phyloP scores from a whole-genome alignment of 75 land plant genomes.

The Sequoia sempervirens region DNA sequence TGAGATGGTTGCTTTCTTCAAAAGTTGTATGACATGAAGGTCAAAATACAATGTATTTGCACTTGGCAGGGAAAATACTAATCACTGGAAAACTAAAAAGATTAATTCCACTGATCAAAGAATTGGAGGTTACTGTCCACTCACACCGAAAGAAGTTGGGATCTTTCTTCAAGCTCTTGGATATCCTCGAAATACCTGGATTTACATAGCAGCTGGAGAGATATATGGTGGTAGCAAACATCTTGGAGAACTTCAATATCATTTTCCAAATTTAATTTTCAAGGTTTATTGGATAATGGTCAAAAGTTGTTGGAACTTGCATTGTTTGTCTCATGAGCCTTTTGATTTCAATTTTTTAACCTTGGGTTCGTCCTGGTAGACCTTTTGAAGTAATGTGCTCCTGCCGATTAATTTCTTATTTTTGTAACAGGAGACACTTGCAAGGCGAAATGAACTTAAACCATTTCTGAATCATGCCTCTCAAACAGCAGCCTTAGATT shows the following conservation, averaged over 20 bases:
- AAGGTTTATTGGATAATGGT: slow-evolving; percentile 42
- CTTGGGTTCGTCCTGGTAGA: background rate
- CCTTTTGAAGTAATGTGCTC: background rate
- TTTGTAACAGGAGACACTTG: slow-evolving; percentile 60
- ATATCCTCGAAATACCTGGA: slow-evolving; percentile 62
- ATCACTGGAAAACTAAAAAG: slow-evolving; percentile 76
- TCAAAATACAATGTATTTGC: background rate
- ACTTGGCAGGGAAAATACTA: slow-evolving; percentile 50
- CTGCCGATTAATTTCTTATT: background rate
- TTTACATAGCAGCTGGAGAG: slow-evolving; percentile 86
- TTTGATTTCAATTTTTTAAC: background rate
- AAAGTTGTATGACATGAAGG: background rate
- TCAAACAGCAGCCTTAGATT: slow-evolving; percentile 90
- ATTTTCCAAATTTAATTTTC: slow-evolving; percentile 62
- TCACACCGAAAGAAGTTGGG: slow-evolving; percentile 90
- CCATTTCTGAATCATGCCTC: slow-evolving; percentile 68
- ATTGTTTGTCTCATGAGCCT: background rate
- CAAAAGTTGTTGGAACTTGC: background rate
- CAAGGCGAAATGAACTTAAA: slow-evolving; percentile 55
- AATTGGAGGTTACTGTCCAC: slow-evolving; percentile 61
- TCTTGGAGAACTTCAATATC: slow-evolving; percentile 46
- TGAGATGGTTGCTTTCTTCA: background rate
- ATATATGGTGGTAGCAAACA: slow-evolving; percentile 71
- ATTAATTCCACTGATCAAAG: slow-evolving; percentile 75
- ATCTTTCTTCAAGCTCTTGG: slow-evolving; percentile 74